Conservation (phyloP, 805 yeast species). For the Yarrowia deformans region DNA sequence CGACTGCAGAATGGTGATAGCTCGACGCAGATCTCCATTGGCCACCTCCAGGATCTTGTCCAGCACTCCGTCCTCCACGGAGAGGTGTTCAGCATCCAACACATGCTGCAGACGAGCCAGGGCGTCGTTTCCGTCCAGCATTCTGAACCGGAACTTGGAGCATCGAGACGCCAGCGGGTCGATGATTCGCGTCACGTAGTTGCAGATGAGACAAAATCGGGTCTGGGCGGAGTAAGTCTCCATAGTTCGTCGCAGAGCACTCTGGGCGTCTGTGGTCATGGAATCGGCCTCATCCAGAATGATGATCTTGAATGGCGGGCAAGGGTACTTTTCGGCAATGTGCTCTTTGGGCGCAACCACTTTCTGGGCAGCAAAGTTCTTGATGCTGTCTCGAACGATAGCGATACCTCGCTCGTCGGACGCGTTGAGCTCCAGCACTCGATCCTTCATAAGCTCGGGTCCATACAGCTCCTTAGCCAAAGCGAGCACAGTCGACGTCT, state of each 20-base stretch:
- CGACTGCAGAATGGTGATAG: conserved; percentile 88
- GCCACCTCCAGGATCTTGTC: conserved; percentile 73
- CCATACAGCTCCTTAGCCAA: conserved; percentile 90
- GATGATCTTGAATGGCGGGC: conserved; percentile 95
- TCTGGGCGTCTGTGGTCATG: conserved; percentile 91
- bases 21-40: conserved; percentile 90
- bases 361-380: conserved; percentile 87
- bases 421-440: conserved; percentile 95
- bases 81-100: conserved; percentile 58
- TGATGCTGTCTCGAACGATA: conserved; percentile 96
- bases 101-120: conserved; percentile 69
- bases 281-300: conserved; percentile 93
- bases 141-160: conserved; percentile 89
- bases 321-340: conserved; percentile 78
- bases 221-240: conserved; percentile 89
- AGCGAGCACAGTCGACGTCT: conserved; percentile 87
- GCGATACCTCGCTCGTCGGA: conserved; percentile 98
- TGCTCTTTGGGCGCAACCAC: conserved; percentile 80
- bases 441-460: conserved; percentile 71
- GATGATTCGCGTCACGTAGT: conserved; percentile 93
- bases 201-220: conserved; percentile 92
- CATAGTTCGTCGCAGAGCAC: conserved; percentile 86
- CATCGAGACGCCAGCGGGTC: conserved; percentile 97
- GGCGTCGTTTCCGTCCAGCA: conserved; percentile 75
- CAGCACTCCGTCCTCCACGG: conserved; percentile 60